These are phyloP conservation scores for Colletotrichum brevisporum DNA, from an alignment of 2,329 filamentous ascomycete genomes.

Conservation along the genomic window DNA sequence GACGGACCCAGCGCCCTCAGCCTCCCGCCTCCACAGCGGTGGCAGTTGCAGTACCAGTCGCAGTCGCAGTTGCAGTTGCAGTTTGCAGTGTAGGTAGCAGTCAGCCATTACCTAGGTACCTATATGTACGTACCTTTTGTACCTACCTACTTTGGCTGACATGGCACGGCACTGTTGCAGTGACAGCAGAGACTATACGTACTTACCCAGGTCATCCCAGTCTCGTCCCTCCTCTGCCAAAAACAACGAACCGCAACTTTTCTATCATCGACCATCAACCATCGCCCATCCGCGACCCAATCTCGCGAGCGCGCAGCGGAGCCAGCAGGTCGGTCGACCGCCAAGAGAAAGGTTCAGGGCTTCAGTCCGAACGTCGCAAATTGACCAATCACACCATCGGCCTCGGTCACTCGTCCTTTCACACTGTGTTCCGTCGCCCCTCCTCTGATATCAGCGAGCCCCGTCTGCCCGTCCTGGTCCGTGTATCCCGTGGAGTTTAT, in stretches of 20 bases:
- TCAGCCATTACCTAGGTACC: too few species aligned
- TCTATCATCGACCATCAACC: too few species aligned
- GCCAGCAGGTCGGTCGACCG: constrained; percentile 11
- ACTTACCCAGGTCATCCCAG: too few species aligned
- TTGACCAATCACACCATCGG: constrained; percentile 33
- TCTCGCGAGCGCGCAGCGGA: neutral
- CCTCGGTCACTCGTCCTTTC: neutral
- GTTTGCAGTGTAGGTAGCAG: too few species aligned
- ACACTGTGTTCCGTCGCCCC: constrained; percentile 23
- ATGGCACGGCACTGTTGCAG: too few species aligned
- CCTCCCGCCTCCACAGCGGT: constrained; percentile 14
- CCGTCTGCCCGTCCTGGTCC: neutral
- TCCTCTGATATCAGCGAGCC: neutral
- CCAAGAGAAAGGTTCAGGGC: constrained; percentile 1
- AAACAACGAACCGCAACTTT: too few species aligned
- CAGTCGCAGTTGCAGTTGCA: neutral
- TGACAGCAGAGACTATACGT: too few species aligned
- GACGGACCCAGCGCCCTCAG: constrained; percentile 16
- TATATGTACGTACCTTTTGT: too few species aligned
- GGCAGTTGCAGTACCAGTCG: constrained; percentile 10
- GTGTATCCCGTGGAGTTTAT: constrained; percentile 24
- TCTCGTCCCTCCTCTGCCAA: too few species aligned
- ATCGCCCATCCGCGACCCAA: constrained; percentile 1
- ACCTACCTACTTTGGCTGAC: too few species aligned
- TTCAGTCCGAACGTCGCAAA: constrained; percentile 16